Percentiles rank a stretch among this genome's conserved stretches.
Evolutionary conservation across 345 rosid genomes (phyloP).

Genomic region (Lepidium aucheri): DNA sequence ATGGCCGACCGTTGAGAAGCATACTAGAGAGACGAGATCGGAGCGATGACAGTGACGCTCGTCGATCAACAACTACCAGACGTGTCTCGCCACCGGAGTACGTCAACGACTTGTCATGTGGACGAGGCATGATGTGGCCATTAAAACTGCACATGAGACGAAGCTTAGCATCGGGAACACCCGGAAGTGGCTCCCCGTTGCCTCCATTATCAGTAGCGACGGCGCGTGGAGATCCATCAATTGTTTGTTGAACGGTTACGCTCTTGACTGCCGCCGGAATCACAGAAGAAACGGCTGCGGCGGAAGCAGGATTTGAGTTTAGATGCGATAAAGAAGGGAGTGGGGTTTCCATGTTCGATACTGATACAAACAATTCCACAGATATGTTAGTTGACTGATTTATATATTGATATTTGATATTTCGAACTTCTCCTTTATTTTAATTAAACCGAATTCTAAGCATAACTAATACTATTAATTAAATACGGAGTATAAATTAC

Average conservation of each 20-base stretch:
- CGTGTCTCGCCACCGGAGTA: conserved; percentile 76
- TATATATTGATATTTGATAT: conserved; percentile 1
- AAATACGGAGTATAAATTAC: not conserved
- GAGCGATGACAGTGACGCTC: conserved; percentile 44
- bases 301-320: conserved; percentile 8
- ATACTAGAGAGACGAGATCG: conserved; percentile 51
- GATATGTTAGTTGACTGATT: not conserved
- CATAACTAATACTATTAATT: not conserved
- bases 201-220: conserved; percentile 23
- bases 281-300: conserved; percentile 13
- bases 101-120: conserved; percentile 70
- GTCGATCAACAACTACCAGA: conserved; percentile 55
- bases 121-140: conserved; percentile 90
- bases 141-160: conserved; percentile 88
- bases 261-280: conserved; percentile 25
- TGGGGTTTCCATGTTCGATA: conserved; percentile 28
- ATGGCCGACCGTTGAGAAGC: conserved; percentile 57
- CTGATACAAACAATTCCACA: not conserved
- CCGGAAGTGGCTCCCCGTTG: conserved; percentile 36
- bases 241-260: conserved; percentile 23
- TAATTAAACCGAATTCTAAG: not conserved
- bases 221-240: conserved; percentile 53
- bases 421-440: not conserved
- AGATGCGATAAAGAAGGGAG: conserved; percentile 15
- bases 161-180: conserved; percentile 55